phyloP scores from a whole-genome alignment of 208 protist species.

The Lotmaria passim region DNA sequence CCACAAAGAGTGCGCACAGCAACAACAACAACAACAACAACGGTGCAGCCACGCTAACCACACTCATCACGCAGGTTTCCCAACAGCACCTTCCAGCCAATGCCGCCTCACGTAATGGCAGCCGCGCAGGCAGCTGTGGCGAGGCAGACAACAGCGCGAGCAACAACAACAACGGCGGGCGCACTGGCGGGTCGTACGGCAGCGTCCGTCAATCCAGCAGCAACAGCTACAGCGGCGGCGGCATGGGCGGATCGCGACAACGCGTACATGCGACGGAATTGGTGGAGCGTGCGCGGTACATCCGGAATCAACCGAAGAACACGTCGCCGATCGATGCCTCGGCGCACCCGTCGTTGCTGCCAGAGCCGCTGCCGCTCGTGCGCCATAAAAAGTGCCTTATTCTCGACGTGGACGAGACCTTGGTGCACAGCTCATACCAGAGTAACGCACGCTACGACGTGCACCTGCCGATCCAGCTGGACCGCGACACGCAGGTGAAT shows the following conservation, averaged over 20 bases:
- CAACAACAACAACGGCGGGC: slow-evolving; percentile 13
- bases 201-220: slow-evolving; percentile 10
- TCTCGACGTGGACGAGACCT: slow-evolving; percentile 90
- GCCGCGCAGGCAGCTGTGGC: slow-evolving; percentile 8
- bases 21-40: neutral
- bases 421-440: slow-evolving; percentile 88
- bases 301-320: slow-evolving; percentile 79
- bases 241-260: slow-evolving; percentile 11
- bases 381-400: slow-evolving; percentile 80
- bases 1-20: too few species aligned
- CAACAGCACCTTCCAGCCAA: neutral
- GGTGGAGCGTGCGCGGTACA: slow-evolving; percentile 54
- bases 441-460: slow-evolving; percentile 64
- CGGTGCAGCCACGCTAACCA: neutral
- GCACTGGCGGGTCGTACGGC: slow-evolving; percentile 1
- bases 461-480: slow-evolving; percentile 66
- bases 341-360: slow-evolving; percentile 73
- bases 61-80: slow-evolving; percentile 30
- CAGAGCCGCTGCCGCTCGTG: slow-evolving; percentile 41
- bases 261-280: slow-evolving; percentile 54
- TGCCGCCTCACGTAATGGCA: slow-evolving; percentile 5
- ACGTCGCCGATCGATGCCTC: slow-evolving; percentile 75
- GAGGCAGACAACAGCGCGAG: slow-evolving; percentile 14
- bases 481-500: slow-evolving; percentile 55
- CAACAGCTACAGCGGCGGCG: neutral